Evolutionary conservation across 2,329 filamentous ascomycete genomes (phyloP).

Genomic region (Mycosphaerelloides madeirae): DNA sequence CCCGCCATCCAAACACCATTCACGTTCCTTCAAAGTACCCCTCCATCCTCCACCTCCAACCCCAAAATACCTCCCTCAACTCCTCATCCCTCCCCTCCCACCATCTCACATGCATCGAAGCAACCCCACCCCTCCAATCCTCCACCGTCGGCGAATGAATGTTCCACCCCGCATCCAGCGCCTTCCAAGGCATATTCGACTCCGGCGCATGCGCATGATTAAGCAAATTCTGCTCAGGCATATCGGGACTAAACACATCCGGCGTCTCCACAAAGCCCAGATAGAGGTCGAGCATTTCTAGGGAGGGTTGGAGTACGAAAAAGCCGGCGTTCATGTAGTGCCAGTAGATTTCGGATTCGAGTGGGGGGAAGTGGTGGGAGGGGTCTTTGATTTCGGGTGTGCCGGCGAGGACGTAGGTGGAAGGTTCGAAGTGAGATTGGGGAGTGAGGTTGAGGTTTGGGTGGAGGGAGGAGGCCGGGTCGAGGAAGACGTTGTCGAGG

Average conservation of each 20-base stretch:
- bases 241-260: constrained; percentile 30
- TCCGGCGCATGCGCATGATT: constrained; percentile 29
- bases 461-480: constrained; percentile 17
- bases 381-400: constrained; percentile 30
- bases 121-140: constrained; percentile 34
- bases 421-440: background rate
- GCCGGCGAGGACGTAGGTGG: background rate
- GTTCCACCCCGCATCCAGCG: constrained; percentile 36
- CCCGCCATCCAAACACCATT: no score
- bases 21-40: no score
- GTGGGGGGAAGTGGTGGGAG: constrained; percentile 34
- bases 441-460: background rate
- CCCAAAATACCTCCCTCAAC: background rate
- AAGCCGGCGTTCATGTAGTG: constrained; percentile 37
- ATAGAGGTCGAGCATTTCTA: constrained; percentile 31
- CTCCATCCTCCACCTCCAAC: no score
- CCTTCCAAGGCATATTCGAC: constrained; percentile 39
- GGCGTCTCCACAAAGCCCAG: constrained; percentile 27
- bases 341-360: constrained; percentile 13
- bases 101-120: constrained; percentile 39
- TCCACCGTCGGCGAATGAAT: constrained; percentile 33
- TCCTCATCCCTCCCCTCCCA: constrained; percentile 24
- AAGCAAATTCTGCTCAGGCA: constrained; percentile 36
- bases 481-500: constrained; percentile 28
- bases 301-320: constrained; percentile 33